Evolutionary conservation across 2,329 filamentous ascomycete genomes (phyloP), one percentile per base, ranked within the genome.

Genomic region (Fusarium solani-melongenae): DNA sequence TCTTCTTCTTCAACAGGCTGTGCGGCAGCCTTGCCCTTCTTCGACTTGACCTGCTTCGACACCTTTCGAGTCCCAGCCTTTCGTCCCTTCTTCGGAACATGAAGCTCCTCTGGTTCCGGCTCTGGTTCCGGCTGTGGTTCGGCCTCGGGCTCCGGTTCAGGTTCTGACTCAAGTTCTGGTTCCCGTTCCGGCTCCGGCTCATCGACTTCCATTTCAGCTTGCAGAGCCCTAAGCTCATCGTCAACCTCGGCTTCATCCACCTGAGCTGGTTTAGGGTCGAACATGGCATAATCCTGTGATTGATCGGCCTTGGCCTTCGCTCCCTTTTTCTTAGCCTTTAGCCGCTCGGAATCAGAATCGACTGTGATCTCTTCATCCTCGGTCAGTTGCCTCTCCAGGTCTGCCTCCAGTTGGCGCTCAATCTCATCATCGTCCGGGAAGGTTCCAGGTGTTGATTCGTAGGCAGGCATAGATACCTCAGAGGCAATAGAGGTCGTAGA

Each of bases 381-480:
- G 2, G 85, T 87, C 29, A 88, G 77, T 2, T 86, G 88, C 33
- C 86, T 84, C 49, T 92, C 89, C 11, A 93, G 85, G 66, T 92
- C 92, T 3, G 88, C 90, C 76, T 92, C 88, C 1, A 94, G 83
- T 57, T 90, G 89, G 24, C 88, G 88, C 60, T 94, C 90, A 39
- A 93, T 87, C 71, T 93, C 91, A 2, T 90, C 88, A 69, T 93
- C 91, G 63, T 90, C 86, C 0, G 88, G 87, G 12, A 88, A 81
- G 6, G 81, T 81, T 17, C 82, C 82, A n/a, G 84, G 77, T 6
- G 83, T 80, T 5, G 77, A 79, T 38, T 79, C 79, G 6, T 84
- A 66, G 2, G 89, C 88, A 33, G 84, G 82, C 36, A 86, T 86
- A 2, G 89, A 88, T 24, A 85, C 82, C 17, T 88, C 87, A 2